Base-by-base conservation (phyloP, 2,329 filamentous ascomycete species). In the Clarireedia paspali region DNA sequence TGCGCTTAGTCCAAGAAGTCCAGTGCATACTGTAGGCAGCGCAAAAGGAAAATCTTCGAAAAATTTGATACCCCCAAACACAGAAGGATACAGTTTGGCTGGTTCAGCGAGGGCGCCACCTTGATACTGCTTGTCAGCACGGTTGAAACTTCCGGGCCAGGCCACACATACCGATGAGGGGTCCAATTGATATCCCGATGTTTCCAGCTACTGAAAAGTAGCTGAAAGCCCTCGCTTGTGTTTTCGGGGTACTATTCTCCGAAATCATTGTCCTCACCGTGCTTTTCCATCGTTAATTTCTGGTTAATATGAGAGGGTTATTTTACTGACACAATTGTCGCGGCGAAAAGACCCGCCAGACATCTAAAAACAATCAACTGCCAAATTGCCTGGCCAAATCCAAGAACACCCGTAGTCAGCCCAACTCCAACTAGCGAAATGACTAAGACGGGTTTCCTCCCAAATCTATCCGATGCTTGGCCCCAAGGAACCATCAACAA, bases 161-260 rank as follows among this genome's bases (percentile, higher is more conserved):
- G n/a, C 9, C 20, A 38, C 6, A 48, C 44, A 17, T 60, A 66
- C 66, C 66, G 53, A 69, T 58, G 15, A 68, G 42, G 2, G 88
- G 87, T 0, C 88, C 89, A 2, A 89, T 30, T 57, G 89, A 83
- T 46, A 92, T 83, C 4, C 89, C 89, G 7, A 91, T 23, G 61
- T 92, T 92, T 4, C 83, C 82, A 0, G 80, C 75, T 66, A 92
- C 89, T 9, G 87, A 86, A 66, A 91, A 91, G 75, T 83, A 87
- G 65, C 84, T 84, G 66, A 91, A 94, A 0, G 85, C 83, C 27
- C 77, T 73, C 0, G 88, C 88, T 70, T 91, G 88, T 0, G 84
- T 91, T 59, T 80, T 77, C 5, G 79, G 72, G 0, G 84, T 88
- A 68, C 82, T 86, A 62, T 84, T 82, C 70, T 94, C 89, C 17